Conservation (phyloP, 768 basidiomycete genomes). For the Suillus fuscotomentosus region DNA sequence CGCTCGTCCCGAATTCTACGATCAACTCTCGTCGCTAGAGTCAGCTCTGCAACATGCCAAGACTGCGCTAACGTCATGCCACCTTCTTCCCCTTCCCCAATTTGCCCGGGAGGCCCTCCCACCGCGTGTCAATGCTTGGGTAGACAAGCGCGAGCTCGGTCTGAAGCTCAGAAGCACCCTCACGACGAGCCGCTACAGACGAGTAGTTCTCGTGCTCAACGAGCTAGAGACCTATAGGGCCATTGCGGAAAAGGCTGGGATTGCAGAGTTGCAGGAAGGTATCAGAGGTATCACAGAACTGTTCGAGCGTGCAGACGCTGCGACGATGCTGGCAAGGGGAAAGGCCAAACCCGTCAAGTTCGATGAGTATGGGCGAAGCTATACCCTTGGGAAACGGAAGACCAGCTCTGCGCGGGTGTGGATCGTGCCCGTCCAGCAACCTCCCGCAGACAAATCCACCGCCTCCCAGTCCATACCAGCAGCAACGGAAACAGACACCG, state of each 20-base stretch:
- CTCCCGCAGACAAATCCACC: conserved; percentile 9
- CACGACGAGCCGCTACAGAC: conserved; percentile 69
- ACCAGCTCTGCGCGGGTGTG: conserved; percentile 89
- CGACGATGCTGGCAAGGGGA: conserved; percentile 21
- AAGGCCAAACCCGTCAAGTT: conserved; percentile 57
- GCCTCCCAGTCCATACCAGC: conserved; percentile 13
- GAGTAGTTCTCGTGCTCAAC: conserved; percentile 57
- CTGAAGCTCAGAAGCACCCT: conserved; percentile 56
- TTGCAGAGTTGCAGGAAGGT: conserved; percentile 50
- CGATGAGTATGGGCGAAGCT: conserved; percentile 82
- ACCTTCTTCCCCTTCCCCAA: conserved; percentile 77
- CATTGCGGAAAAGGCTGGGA: conserved; percentile 59
- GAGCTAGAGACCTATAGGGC: conserved; percentile 62
- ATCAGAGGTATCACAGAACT: conserved; percentile 53
- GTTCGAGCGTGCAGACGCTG: conserved; percentile 56
- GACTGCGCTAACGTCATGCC: conserved; percentile 55
- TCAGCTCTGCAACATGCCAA: conserved; percentile 57
- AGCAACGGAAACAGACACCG: conserved; percentile 1
- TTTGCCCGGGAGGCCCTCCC: conserved; percentile 62
- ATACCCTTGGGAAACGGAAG: conserved; percentile 84
- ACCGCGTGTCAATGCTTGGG: conserved; percentile 66
- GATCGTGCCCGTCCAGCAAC: conserved; percentile 67
- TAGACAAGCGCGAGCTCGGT: conserved; percentile 57
- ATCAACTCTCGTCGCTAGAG: conserved; percentile 67
- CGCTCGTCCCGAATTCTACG: conserved; percentile 70